Evolutionary conservation across 2,329 filamentous ascomycete genomes (phyloP).

Genomic region (Monilinia vaccinii-corymbosi): DNA sequence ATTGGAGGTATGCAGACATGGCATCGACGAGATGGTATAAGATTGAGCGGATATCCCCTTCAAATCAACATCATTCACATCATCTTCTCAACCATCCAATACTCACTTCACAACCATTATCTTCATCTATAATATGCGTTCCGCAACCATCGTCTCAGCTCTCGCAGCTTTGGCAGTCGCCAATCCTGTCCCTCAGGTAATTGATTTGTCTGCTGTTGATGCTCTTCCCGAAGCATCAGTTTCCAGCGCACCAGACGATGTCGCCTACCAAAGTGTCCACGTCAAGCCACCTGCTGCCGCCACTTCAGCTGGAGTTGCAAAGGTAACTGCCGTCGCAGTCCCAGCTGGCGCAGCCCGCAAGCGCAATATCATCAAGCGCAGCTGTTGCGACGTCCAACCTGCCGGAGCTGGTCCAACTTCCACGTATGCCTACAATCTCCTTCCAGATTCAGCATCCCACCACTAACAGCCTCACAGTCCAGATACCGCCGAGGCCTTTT

Average conservation of each 20-base stretch:
- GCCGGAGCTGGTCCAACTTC: background rate
- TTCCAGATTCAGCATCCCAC: rapidly evolving
- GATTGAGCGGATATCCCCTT: background rate
- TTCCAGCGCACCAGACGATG: constrained; percentile 25
- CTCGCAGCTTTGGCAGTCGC: constrained; percentile 20
- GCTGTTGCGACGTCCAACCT: background rate
- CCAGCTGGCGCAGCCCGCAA: background rate
- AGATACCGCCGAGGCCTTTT: background rate
- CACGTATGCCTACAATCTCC: background rate
- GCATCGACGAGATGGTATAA: background rate
- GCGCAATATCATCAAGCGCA: background rate
- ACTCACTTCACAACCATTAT: background rate
- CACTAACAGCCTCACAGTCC: background rate
- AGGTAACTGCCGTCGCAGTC: background rate
- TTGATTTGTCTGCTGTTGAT: constrained; percentile 31
- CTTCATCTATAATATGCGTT: constrained; percentile 13
- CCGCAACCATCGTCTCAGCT: constrained; percentile 15
- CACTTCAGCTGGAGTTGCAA: background rate
- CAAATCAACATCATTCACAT: background rate
- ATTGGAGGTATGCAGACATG: background rate
- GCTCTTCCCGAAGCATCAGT: constrained; percentile 27
- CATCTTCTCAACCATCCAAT: background rate
- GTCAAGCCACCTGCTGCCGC: background rate
- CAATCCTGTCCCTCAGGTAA: constrained; percentile 27
- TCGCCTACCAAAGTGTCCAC: background rate